A percentile compares a stretch with the other conserved stretches of the same genome.
Conservation (phyloP, 1,284 basidiomycete species). For the Pseudozyma tsukubaensis region DNA sequence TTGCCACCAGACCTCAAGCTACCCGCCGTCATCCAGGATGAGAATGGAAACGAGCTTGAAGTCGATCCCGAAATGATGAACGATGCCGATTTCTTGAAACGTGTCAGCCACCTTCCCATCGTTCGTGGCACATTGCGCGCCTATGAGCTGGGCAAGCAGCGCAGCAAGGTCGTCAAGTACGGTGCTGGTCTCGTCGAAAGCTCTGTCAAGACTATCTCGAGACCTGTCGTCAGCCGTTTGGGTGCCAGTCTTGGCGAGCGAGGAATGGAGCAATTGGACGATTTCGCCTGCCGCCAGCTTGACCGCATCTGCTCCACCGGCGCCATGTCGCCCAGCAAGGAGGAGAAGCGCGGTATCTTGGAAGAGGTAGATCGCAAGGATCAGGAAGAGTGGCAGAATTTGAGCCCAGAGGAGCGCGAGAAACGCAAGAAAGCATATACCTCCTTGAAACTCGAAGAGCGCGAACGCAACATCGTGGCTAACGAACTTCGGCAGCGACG, state of each 20-base stretch:
- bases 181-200: constrained; percentile 89
- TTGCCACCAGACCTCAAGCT: constrained; percentile 59
- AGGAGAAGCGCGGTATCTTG: constrained; percentile 54
- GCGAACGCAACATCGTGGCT: constrained; percentile 53
- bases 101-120: constrained; percentile 70
- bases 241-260: constrained; percentile 72
- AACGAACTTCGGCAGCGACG: constrained; percentile 55
- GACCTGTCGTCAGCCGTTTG: constrained; percentile 83
- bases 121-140: constrained; percentile 78
- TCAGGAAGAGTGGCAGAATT: constrained; percentile 54
- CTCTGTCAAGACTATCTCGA: constrained; percentile 82
- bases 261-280: constrained; percentile 78
- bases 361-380: constrained; percentile 55
- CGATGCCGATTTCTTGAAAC: constrained; percentile 57
- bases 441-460: constrained; percentile 55
- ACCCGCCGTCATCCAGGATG: constrained; percentile 60
- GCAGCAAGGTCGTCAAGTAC: constrained; percentile 85
- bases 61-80: constrained; percentile 61
- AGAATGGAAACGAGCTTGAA: constrained; percentile 56
- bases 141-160: constrained; percentile 82
- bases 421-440: constrained; percentile 56
- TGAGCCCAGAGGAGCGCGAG: constrained; percentile 53
- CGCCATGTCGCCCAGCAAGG: constrained; percentile 44
- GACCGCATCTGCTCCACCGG: constrained; percentile 73
- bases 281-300: constrained; percentile 86